A percentile compares a stretch with the other conserved stretches of the same genome.
phyloP scores from a whole-genome alignment of 2,329 filamentous ascomycete species.

The Fusarium sp. region DNA sequence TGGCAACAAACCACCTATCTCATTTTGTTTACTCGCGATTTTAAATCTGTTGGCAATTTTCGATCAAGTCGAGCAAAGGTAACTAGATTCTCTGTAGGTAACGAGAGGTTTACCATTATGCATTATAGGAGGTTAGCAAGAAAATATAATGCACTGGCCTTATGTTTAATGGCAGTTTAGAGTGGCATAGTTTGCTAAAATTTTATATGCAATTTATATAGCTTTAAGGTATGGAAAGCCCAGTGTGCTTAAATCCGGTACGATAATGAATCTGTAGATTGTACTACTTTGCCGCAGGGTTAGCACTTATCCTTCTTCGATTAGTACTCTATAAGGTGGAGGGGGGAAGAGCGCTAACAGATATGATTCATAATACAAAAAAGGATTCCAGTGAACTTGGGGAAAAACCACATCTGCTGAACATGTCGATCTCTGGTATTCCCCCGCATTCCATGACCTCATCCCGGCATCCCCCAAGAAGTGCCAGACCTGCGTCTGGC shows the following conservation, averaged over 20 bases:
- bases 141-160: neutral
- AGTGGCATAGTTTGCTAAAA: neutral
- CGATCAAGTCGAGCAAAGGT: neutral
- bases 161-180: no score
- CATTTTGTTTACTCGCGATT: neutral
- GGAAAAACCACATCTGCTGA: slow-evolving; percentile 7
- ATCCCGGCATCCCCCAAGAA: slow-evolving; percentile 40
- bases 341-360: no score
- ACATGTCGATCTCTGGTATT: slow-evolving; percentile 36
- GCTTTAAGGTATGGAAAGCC: neutral
- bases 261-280: neutral
- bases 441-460: slow-evolving; percentile 50
- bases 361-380: neutral
- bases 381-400: neutral
- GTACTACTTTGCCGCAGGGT: neutral
- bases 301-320: neutral
- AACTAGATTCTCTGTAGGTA: neutral
- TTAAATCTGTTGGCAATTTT: neutral
- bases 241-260: neutral
- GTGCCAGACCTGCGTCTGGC: slow-evolving; percentile 37
- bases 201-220: neutral
- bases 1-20: neutral
- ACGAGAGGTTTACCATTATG: neutral
- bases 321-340: no score
- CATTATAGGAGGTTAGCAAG: neutral